These are phyloP conservation scores for Mycosphaerelloides madeirae DNA, from an alignment of 2,329 filamentous ascomycete genomes.

Conservation along the genomic window DNA sequence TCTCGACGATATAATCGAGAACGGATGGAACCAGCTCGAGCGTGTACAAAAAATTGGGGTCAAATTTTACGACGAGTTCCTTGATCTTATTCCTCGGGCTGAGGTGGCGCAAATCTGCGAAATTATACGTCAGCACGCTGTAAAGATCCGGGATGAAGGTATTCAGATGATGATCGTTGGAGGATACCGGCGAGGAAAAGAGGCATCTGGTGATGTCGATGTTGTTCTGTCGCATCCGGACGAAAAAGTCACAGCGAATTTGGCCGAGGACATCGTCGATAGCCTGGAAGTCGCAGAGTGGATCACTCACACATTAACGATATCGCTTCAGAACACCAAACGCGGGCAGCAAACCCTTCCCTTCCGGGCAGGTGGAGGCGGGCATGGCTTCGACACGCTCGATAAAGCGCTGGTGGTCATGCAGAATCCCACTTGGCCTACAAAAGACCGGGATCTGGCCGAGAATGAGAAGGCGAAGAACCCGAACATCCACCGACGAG, in stretches of 20 bases:
- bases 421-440: slow-evolving; percentile 60
- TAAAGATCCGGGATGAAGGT: slow-evolving; percentile 50
- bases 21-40: slow-evolving; percentile 69
- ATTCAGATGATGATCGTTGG: slow-evolving; percentile 66
- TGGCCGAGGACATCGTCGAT: slow-evolving; percentile 67
- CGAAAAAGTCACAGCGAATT: slow-evolving; percentile 59
- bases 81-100: slow-evolving; percentile 61
- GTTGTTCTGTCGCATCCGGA: slow-evolving; percentile 76
- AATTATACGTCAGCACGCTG: slow-evolving; percentile 63
- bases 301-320: slow-evolving; percentile 75
- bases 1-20: slow-evolving; percentile 78
- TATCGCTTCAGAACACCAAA: slow-evolving; percentile 66
- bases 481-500: slow-evolving; percentile 71
- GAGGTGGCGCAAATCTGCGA: slow-evolving; percentile 69
- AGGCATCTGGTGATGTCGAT: slow-evolving; percentile 74
- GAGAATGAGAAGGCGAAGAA: slow-evolving; percentile 50
- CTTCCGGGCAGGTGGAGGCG: slow-evolving; percentile 42
- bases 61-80: slow-evolving; percentile 88
- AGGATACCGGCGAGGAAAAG: slow-evolving; percentile 75
- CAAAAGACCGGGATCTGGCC: slow-evolving; percentile 34
- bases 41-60: slow-evolving; percentile 88
- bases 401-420: slow-evolving; percentile 93
- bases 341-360: slow-evolving; percentile 64
- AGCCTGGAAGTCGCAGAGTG: slow-evolving; percentile 63
- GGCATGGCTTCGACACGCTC: slow-evolving; percentile 73